Evolutionary conservation across 2,329 filamentous ascomycete genomes (phyloP).

Genomic region (Calonectria hongkongensis): DNA sequence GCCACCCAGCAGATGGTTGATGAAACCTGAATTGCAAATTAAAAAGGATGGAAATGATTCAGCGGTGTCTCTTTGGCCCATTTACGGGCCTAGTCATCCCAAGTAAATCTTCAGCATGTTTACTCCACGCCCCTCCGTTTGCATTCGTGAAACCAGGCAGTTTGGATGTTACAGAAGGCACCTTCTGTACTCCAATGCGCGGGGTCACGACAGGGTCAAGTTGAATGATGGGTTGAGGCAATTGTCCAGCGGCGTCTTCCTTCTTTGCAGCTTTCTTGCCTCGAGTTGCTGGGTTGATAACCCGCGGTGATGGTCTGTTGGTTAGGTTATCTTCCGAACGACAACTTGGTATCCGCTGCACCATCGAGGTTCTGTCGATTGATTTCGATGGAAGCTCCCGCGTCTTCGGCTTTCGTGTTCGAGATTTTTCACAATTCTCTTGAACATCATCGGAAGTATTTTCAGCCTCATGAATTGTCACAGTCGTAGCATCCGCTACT

Average conservation of each 20-base stretch:
- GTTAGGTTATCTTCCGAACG: constrained; percentile 35
- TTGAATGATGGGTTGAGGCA: constrained; percentile 65
- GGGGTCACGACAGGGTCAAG: constrained; percentile 55
- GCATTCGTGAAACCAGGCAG: constrained; percentile 68
- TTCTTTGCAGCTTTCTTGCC: constrained; percentile 72
- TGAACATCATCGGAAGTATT: constrained; percentile 23
- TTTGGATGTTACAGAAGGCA: constrained; percentile 29
- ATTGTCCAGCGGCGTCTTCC: constrained; percentile 70
- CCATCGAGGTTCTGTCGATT: neutral
- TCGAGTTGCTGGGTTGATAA: constrained; percentile 70
- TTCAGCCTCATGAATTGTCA: neutral
- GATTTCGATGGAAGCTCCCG: constrained; percentile 9
- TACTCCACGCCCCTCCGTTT: constrained; percentile 80
- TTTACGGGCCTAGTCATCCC: constrained; percentile 73
- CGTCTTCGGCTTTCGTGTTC: constrained; percentile 24
- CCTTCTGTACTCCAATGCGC: constrained; percentile 29
- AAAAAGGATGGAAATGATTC: neutral
- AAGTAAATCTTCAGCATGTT: constrained; percentile 80
- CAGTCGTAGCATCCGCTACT: neutral
- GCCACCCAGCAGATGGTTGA: neutral
- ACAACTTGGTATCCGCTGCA: constrained; percentile 19
- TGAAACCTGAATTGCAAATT: neutral
- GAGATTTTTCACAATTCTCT: constrained; percentile 1
- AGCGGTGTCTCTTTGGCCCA: constrained; percentile 34
- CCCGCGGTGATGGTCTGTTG: constrained; percentile 47